Evolutionary conservation across 306 rosid genomes (phyloP).

Genomic region (Trifolium subterraneum): DNA sequence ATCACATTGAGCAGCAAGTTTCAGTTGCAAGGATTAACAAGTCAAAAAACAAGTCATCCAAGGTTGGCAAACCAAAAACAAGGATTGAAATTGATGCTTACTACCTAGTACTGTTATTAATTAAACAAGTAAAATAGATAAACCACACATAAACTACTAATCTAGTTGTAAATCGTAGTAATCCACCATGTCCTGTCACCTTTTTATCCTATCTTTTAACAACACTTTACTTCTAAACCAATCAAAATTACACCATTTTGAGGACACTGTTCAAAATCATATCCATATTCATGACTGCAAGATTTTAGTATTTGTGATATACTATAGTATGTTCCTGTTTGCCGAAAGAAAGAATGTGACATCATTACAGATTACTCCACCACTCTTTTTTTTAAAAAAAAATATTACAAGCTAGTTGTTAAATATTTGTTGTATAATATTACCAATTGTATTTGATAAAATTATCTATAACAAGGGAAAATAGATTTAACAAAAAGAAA

Average conservation of each 20-base stretch:
- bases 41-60: conserved; percentile 8
- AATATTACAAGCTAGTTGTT: background rate
- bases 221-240: conserved; percentile 34
- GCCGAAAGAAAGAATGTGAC: conserved; percentile 28
- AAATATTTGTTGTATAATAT: background rate
- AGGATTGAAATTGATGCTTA: background rate
- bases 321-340: background rate
- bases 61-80: conserved; percentile 19
- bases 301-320: background rate
- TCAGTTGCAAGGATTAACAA: conserved; percentile 13
- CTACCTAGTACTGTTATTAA: background rate
- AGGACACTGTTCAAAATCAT: conserved; percentile 26
- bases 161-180: conserved; percentile 29
- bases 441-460: background rate
- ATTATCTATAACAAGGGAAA: background rate
- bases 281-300: conserved; percentile 1
- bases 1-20: background rate
- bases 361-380: background rate
- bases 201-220: conserved; percentile 30
- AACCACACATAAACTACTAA: conserved; percentile 13
- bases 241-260: conserved; percentile 21
- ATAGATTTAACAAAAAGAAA: background rate
- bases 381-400: background rate
- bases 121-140: conserved; percentile 38
- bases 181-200: conserved; percentile 26